Conservation (phyloP, 768 basidiomycete species). For the Mycena belliarum region DNA sequence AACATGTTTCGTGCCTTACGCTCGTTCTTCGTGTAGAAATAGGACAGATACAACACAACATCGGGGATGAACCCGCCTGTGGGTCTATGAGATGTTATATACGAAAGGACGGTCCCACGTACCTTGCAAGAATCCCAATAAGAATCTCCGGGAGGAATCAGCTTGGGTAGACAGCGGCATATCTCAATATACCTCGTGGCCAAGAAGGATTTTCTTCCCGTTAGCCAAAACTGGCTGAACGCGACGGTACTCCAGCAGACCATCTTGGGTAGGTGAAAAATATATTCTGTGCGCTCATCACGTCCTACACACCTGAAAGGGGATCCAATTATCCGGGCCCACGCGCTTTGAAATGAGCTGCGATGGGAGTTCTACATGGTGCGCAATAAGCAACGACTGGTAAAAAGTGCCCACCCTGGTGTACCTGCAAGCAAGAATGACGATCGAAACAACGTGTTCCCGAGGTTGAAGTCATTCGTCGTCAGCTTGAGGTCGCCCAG, state of each 20-base stretch:
- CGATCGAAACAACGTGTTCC: constrained; percentile 58
- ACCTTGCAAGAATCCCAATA: constrained; percentile 61
- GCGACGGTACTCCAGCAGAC: constrained; percentile 58
- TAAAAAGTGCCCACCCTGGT: neutral
- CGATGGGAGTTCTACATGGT: constrained; percentile 56
- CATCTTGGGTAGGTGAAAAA: constrained; percentile 37
- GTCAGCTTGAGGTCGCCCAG: constrained; percentile 60
- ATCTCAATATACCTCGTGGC: constrained; percentile 42
- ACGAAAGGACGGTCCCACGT: neutral
- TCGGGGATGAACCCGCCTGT: constrained; percentile 55
- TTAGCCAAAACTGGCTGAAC: constrained; percentile 60
- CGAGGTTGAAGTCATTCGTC: constrained; percentile 65
- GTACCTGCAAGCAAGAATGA: constrained; percentile 46
- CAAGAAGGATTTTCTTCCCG: constrained; percentile 53
- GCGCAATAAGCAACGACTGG: neutral
- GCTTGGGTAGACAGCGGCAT: neutral
- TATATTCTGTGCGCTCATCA: neutral
- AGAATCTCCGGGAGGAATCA: constrained; percentile 34
- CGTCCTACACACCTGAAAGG: constrained; percentile 45
- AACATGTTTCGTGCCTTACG: constrained; percentile 32
- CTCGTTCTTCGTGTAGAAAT: constrained; percentile 62
- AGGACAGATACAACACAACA: constrained; percentile 63
- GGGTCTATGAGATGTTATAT: constrained; percentile 40
- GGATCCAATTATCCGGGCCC: constrained; percentile 70
- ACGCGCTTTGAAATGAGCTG: constrained; percentile 68